Percentiles rank a stretch among this genome's conserved stretches.
Conservation (phyloP, 441 rosid genomes). For the Gossypium davidsonii region DNA sequence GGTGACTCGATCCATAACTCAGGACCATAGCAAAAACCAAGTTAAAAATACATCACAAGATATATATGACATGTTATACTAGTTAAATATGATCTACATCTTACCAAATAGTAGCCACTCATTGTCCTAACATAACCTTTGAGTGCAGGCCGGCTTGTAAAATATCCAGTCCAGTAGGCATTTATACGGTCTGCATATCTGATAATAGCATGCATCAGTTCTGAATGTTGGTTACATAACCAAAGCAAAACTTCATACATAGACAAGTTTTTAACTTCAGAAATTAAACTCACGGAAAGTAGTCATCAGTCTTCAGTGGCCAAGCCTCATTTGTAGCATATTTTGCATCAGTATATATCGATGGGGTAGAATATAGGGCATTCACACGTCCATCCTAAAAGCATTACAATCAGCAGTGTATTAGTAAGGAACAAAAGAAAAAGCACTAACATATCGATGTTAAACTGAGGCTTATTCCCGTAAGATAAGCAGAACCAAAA, state of each 20-base stretch:
- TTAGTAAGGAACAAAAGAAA: slow-evolving; percentile 7
- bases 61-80: background rate
- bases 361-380: slow-evolving; percentile 49
- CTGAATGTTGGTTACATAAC: slow-evolving; percentile 2
- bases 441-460: background rate
- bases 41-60: background rate
- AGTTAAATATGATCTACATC: background rate
- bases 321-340: slow-evolving; percentile 38
- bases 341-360: slow-evolving; percentile 51
- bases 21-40: background rate
- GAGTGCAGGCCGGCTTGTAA: slow-evolving; percentile 45
- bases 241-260: background rate
- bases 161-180: slow-evolving; percentile 56
- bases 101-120: slow-evolving; percentile 49
- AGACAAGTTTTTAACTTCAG: background rate
- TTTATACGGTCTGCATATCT: slow-evolving; percentile 48
- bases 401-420: slow-evolving; percentile 1
- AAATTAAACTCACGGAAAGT: slow-evolving; percentile 40
- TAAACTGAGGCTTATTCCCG: background rate
- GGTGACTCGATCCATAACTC: too few species aligned
- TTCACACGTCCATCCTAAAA: slow-evolving; percentile 52
- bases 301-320: slow-evolving; percentile 49
- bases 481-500: background rate
- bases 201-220: slow-evolving; percentile 13
- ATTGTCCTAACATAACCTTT: slow-evolving; percentile 44